A percentile compares a stretch with the other conserved stretches of the same genome.
These are phyloP conservation scores for Beta vulgaris DNA, from an alignment of 148 eudicot species.

Conservation along the genomic window DNA sequence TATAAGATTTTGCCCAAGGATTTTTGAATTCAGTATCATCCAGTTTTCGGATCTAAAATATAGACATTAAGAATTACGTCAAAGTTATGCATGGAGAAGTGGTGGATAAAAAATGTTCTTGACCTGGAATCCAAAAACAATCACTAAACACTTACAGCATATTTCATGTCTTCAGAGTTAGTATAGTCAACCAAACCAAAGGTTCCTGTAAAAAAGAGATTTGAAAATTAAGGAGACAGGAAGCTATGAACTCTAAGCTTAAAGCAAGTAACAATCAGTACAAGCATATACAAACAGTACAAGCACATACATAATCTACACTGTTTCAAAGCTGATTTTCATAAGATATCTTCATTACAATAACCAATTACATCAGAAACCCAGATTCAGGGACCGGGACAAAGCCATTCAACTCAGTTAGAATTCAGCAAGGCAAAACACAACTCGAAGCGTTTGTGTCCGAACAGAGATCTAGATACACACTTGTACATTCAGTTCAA, in stretches of 20 bases:
- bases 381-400: background rate
- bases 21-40: constrained; percentile 95
- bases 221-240: background rate
- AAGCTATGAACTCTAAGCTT: background rate
- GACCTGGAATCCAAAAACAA: background rate
- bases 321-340: background rate
- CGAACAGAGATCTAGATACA: background rate
- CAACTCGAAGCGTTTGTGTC: background rate
- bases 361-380: background rate
- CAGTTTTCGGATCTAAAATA: constrained; percentile 76
- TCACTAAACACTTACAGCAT: constrained; percentile 69
- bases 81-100: background rate
- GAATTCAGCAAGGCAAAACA: background rate
- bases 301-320: background rate
- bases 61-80: background rate
- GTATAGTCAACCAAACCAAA: constrained; percentile 95
- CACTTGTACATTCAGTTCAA: background rate
- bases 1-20: constrained; percentile 86
- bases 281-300: background rate
- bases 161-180: constrained; percentile 92
- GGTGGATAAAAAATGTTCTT: background rate
- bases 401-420: background rate
- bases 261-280: constrained; percentile 4
- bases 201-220: constrained; percentile 52
- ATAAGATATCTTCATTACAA: background rate